These are phyloP conservation scores for Paecilomyces fulvus DNA, from an alignment of 2,329 filamentous ascomycete genomes.

Conservation along the genomic window DNA sequence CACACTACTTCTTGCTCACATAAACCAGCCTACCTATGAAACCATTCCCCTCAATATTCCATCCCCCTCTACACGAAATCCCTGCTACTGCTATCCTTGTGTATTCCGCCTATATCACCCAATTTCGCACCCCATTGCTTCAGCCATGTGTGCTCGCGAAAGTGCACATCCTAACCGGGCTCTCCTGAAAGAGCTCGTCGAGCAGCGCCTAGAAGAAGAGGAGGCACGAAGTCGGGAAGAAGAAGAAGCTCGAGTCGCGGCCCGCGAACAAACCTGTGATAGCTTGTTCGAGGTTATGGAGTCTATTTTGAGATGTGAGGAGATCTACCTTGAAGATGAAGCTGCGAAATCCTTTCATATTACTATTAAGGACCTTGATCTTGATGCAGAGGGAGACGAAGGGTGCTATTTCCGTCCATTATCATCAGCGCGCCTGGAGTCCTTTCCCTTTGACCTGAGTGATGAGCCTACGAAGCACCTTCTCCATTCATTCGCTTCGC, in stretches of 20 bases:
- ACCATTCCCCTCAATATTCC: too few relatives aligned
- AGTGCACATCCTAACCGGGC: too few relatives aligned
- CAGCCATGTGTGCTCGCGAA: too few relatives aligned
- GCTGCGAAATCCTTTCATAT: not conserved
- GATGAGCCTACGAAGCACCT: not conserved
- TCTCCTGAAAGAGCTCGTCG: too few relatives aligned
- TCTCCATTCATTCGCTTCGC: too few relatives aligned
- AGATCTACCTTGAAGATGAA: not conserved
- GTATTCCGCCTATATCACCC: too few relatives aligned
- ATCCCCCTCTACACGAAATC: too few relatives aligned
- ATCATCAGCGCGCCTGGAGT: not conserved
- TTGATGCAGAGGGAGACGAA: not conserved
- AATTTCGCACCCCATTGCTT: too few relatives aligned
- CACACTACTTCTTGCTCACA: too few relatives aligned
- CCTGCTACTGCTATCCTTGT: too few relatives aligned
- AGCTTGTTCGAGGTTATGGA: not conserved
- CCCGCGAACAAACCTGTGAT: not conserved
- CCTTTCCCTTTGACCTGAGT: not conserved
- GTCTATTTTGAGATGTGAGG: not conserved
- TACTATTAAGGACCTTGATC: not conserved
- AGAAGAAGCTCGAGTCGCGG: not conserved
- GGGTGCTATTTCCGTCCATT: not conserved
- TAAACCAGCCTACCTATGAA: too few relatives aligned
- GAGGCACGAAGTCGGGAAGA: not conserved
- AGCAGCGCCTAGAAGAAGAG: too few relatives aligned